Evolutionary conservation across 2,329 filamentous ascomycete genomes (phyloP).

Genomic region (Colletotrichum musae): DNA sequence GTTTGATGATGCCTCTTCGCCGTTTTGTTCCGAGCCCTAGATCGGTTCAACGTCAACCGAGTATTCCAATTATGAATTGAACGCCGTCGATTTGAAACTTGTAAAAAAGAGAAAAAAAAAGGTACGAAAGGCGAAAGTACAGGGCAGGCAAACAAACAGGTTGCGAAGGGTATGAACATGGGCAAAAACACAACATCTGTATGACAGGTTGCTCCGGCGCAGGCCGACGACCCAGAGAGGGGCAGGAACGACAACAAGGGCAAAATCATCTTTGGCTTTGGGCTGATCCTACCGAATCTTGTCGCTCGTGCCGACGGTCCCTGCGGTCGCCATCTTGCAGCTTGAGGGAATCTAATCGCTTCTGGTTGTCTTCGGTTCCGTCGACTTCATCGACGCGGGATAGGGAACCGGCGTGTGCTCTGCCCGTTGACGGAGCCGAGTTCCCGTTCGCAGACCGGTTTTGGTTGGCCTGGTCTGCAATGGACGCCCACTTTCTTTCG

Average conservation of each 20-base stretch:
- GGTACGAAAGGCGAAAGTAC: neutral
- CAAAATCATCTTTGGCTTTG: conserved; percentile 64
- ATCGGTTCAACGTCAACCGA: conserved; percentile 20
- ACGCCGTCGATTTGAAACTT: neutral
- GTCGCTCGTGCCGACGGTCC: conserved; percentile 71
- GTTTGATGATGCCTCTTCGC: conserved; percentile 24
- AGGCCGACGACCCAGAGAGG: conserved; percentile 13
- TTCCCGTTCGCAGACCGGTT: conserved; percentile 65
- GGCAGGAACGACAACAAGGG: conserved; percentile 14
- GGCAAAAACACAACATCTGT: neutral
- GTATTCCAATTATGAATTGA: conserved; percentile 3
- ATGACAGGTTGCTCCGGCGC: conserved; percentile 10
- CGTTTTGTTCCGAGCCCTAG: conserved; percentile 37
- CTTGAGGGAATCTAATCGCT: conserved; percentile 90
- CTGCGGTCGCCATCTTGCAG: conserved; percentile 84
- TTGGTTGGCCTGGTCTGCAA: conserved; percentile 84
- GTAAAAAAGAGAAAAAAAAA: neutral
- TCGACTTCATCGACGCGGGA: conserved; percentile 82
- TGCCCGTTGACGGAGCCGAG: conserved; percentile 49
- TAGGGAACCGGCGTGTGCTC: conserved; percentile 57
- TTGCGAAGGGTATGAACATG: neutral
- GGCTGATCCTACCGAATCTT: conserved; percentile 70
- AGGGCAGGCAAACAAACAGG: neutral
- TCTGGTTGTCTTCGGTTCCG: conserved; percentile 85
- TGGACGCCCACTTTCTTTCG: conserved; percentile 89